Evolutionary conservation across 352 stramenopile species (phyloP), one percentile per base, ranked within the genome.

Genomic region (Pythium apleroticum): DNA sequence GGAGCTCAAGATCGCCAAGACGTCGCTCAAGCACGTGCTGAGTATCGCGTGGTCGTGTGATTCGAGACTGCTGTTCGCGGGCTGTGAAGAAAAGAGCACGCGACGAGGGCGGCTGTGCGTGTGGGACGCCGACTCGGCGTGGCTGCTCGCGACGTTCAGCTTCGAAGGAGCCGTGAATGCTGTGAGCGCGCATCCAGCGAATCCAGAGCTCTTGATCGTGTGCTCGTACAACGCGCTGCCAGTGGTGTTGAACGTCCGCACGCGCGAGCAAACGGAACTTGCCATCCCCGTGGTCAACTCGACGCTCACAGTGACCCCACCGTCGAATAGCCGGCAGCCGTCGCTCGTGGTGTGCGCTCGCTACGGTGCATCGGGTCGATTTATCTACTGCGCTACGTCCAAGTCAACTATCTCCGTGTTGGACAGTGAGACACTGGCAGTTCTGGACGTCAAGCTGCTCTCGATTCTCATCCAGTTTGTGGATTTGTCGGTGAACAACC

Each of bases 321-420:
- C 80, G 39, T 68, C 58, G 30, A 92, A 81, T 35, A 88, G 79
- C 19, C 68, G 78, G 2, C 78, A 88, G 15, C 74, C 83, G n/a
- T 69, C 75, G 10, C 72, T 90, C 17, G 72, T 83, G 3, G 82
- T 75, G 2, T 80, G 75, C 48, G 81, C 77, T 20, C 73, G 76
- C 3, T 92, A 80, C 60, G 78, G 81, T 14, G 65, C 60, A 4
- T 83, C 76, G 10, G 81, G 81, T 3, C 65, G 65, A 8, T 87
- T 71, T 45, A 84, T 92, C 45, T 95, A 91, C 65, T 85, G 77
- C 27, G 77, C 75, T 6, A 90, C 84, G 12, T 89, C 82, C 19
- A 90, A 88, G 60, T 82, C 80, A 0, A 89, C 77, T 0, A 57
- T 91, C 20, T 74, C 82, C 9, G 77, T 92, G 37, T 56, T 93